Evolutionary conservation across 768 basidiomycete species (phyloP).

Genomic region (Amanita subjunquillea): DNA sequence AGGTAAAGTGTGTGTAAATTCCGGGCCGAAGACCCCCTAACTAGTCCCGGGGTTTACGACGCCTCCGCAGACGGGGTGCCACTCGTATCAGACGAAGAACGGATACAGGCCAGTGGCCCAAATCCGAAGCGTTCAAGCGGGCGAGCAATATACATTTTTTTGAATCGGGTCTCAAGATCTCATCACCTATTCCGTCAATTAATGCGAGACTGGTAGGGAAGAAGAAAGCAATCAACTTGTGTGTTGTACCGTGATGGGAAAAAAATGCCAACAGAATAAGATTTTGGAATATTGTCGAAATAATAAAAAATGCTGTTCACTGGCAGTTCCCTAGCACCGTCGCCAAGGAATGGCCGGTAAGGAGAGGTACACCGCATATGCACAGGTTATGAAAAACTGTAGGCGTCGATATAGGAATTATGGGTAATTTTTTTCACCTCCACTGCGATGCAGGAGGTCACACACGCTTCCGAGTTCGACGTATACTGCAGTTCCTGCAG

Average conservation of each 20-base stretch:
- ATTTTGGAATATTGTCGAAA: slow-evolving; percentile 26
- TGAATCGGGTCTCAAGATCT: too few species aligned
- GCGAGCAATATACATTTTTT: too few species aligned
- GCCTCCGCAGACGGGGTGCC: too few species aligned
- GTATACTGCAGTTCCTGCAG: too few species aligned
- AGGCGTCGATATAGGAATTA: slow-evolving; percentile 58
- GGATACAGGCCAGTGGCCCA: too few species aligned
- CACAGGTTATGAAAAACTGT: slow-evolving; percentile 48
- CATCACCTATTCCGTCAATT: slow-evolving; percentile 34
- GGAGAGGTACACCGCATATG: slow-evolving; percentile 50
- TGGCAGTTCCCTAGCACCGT: slow-evolving; percentile 40
- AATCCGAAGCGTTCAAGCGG: too few species aligned
- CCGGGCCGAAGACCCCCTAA: too few species aligned
- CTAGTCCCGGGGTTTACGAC: too few species aligned
- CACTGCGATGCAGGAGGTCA: slow-evolving; percentile 43
- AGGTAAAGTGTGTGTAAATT: too few species aligned
- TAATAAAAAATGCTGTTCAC: slow-evolving; percentile 34
- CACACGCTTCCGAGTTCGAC: slow-evolving; percentile 67
- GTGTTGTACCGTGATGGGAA: slow-evolving; percentile 34
- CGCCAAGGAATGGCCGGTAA: background rate
- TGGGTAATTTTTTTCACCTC: slow-evolving; percentile 70
- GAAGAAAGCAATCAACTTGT: slow-evolving; percentile 39
- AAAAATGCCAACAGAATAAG: slow-evolving; percentile 34
- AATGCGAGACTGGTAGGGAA: slow-evolving; percentile 48
- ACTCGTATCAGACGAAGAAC: too few species aligned